phyloP scores from a whole-genome alignment of 345 rosid species.

The Gossypium raimondii region DNA sequence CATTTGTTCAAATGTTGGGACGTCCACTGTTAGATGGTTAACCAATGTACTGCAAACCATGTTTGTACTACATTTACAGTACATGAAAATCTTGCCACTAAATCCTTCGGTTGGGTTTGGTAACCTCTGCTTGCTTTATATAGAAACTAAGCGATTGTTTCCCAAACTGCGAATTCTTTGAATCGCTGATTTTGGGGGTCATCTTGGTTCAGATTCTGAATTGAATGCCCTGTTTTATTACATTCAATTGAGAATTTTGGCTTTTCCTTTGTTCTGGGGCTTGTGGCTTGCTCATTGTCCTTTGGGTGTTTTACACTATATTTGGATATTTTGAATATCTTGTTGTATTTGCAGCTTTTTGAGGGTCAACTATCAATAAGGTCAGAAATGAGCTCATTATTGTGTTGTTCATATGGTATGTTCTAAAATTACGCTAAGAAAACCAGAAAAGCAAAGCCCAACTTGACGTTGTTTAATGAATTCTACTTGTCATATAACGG shows the following conservation, averaged over 20 bases:
- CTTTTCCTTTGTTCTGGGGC: neutral
- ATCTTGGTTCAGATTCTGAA: neutral
- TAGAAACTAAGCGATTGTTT: neutral
- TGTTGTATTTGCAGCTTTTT: constrained; percentile 1
- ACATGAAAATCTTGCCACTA: constrained; percentile 16
- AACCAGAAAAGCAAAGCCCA: neutral
- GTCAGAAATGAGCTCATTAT: neutral
- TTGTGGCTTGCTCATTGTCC: neutral
- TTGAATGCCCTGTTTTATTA: neutral
- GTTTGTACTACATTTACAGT: constrained; percentile 33
- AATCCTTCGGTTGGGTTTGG: neutral
- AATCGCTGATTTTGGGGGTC: neutral
- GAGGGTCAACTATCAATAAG: neutral
- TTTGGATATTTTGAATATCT: neutral
- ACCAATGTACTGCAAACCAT: constrained; percentile 27
- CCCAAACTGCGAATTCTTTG: neutral
- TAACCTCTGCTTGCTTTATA: neutral
- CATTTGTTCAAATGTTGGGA: constrained; percentile 7
- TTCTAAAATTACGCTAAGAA: neutral
- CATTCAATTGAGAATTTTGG: constrained; percentile 1
- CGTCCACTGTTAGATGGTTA: neutral
- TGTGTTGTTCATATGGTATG: neutral
- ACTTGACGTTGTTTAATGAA: constrained; percentile 2
- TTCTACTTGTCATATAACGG: neutral
- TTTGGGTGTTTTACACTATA: neutral